A percentile compares a stretch with the other conserved stretches of the same genome.
Conservation (phyloP, 768 basidiomycete species). For the Collybiopsis luxurians region DNA sequence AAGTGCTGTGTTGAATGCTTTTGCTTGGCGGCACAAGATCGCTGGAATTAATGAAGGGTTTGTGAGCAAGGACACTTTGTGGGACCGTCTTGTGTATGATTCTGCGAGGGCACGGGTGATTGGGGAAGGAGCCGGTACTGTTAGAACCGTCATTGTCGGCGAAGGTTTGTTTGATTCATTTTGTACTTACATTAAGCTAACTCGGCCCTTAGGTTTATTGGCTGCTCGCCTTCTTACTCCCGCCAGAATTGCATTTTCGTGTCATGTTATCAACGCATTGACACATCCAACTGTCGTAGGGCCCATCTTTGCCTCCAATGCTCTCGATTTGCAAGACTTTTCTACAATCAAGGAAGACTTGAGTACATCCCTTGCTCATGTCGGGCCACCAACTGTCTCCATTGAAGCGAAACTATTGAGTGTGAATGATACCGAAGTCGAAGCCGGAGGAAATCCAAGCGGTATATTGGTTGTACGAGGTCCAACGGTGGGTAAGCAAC, state of each 20-base stretch:
- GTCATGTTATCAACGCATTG: slow-evolving; percentile 69
- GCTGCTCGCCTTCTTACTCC: slow-evolving; percentile 51
- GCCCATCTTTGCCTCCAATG: slow-evolving; percentile 80
- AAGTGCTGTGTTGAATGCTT: slow-evolving; percentile 49
- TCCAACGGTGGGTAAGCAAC: slow-evolving; percentile 62
- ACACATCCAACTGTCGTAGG: slow-evolving; percentile 65
- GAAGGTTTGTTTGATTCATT: slow-evolving; percentile 49
- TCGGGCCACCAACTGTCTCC: slow-evolving; percentile 83
- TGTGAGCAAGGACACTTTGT: slow-evolving; percentile 74
- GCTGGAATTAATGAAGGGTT: slow-evolving; percentile 70
- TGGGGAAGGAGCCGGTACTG: slow-evolving; percentile 55
- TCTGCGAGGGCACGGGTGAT: slow-evolving; percentile 57
- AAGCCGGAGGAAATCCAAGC: slow-evolving; percentile 61
- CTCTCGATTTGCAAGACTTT: slow-evolving; percentile 82
- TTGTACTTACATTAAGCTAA: neutral
- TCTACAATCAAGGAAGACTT: slow-evolving; percentile 30
- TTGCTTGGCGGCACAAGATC: slow-evolving; percentile 80
- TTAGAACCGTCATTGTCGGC: slow-evolving; percentile 70
- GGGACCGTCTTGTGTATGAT: slow-evolving; percentile 80
- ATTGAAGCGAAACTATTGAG: slow-evolving; percentile 78
- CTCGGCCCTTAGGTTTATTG: slow-evolving; percentile 40
- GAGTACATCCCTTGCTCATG: slow-evolving; percentile 36
- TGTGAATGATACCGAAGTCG: slow-evolving; percentile 63
- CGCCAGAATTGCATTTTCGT: slow-evolving; percentile 70
- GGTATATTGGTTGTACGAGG: slow-evolving; percentile 67